Conservation (phyloP, 192 early-diverging fungal genomes). For the Linderina pennispora region DNA sequence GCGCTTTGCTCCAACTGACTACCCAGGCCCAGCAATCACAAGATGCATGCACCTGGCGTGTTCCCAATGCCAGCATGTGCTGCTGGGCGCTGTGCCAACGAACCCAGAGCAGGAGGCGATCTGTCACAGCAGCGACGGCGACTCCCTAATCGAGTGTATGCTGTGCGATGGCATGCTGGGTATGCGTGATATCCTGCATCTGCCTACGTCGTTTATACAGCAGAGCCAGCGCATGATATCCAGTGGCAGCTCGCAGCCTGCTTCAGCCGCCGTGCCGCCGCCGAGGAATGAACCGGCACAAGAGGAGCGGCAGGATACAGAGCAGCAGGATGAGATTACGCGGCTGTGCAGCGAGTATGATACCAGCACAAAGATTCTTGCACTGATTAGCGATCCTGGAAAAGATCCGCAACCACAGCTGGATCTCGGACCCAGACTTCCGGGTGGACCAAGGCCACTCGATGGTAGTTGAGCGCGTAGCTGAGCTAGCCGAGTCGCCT, state of each 20-base stretch:
- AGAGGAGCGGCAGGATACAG: no score
- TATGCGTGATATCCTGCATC: conserved; percentile 7
- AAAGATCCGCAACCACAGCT: conserved; percentile 27
- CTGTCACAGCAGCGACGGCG: neutral
- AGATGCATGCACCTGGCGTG: conserved; percentile 35
- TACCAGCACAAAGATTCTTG: conserved; percentile 30
- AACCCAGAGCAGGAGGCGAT: conserved; percentile 7
- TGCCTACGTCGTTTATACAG: conserved; percentile 13
- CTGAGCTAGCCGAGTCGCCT: conserved; percentile 11
- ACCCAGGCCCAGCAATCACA: conserved; percentile 33
- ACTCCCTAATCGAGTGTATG: conserved; percentile 27
- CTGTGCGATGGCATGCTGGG: conserved; percentile 33
- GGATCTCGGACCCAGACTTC: conserved; percentile 27
- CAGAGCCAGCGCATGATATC: neutral
- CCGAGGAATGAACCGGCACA: no score
- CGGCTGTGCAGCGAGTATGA: conserved; percentile 26
- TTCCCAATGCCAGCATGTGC: conserved; percentile 21
- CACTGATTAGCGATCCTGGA: conserved; percentile 27
- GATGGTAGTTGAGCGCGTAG: conserved; percentile 13
- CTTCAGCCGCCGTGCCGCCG: no score
- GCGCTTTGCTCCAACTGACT: conserved; percentile 13
- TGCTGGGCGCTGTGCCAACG: conserved; percentile 17
- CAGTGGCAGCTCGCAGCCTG: no score
- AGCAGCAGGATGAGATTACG: conserved; percentile 24
- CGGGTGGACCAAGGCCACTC: conserved; percentile 32